Percentiles rank a stretch among this genome's conserved stretches.
These are phyloP conservation scores for Colletotrichum gloeosporioides DNA, from an alignment of 2,329 filamentous ascomycete genomes.

Conservation along the genomic window DNA sequence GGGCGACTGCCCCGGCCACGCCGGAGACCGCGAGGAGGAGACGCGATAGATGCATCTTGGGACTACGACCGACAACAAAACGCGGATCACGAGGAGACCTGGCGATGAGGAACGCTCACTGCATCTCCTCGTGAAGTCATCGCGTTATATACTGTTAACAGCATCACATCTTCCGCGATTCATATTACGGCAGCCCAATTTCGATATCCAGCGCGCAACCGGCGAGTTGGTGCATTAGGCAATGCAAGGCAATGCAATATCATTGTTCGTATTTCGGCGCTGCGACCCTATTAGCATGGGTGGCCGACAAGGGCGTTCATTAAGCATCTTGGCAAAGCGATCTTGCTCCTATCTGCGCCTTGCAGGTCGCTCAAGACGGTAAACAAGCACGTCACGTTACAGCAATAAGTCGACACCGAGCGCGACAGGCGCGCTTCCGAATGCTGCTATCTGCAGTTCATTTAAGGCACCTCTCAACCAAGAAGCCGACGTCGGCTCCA, in stretches of 20 bases:
- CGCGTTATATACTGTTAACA: neutral
- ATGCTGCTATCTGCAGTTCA: neutral
- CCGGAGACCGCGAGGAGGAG: neutral
- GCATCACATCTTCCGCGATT: neutral
- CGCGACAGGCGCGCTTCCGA: neutral
- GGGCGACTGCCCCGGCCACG: neutral
- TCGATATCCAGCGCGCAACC: neutral
- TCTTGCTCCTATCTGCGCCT: neutral
- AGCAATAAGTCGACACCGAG: neutral
- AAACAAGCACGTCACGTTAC: neutral
- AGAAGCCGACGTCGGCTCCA: neutral
- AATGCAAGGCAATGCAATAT: neutral
- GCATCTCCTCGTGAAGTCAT: neutral
- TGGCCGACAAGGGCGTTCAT: neutral
- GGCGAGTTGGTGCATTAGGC: neutral
- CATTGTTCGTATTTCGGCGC: conserved; percentile 7
- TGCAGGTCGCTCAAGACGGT: neutral
- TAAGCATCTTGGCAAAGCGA: neutral
- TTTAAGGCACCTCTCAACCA: neutral
- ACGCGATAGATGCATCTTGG: neutral
- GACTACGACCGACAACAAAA: neutral
- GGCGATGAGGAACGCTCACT: too few species aligned
- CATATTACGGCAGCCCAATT: neutral
- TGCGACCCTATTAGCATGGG: neutral
- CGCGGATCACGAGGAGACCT: neutral